A percentile compares a stretch with the other conserved stretches of the same genome.
Evolutionary conservation across 2,329 filamentous ascomycete genomes (phyloP).

Genomic region (Ophiocordyceps camponoti-leonardi): DNA sequence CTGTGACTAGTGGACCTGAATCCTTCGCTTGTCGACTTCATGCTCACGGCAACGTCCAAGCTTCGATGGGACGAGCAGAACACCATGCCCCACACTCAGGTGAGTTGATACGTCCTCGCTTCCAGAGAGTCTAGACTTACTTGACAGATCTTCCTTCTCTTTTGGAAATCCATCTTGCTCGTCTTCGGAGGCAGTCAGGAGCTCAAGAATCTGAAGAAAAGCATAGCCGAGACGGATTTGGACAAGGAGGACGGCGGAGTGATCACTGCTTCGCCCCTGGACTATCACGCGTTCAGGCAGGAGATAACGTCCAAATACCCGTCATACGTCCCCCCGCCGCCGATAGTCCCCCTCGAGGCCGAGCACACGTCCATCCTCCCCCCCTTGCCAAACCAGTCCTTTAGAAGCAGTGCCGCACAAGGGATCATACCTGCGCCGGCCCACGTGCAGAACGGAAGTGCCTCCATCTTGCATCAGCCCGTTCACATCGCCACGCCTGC

Average conservation of each 20-base stretch:
- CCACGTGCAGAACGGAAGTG: conserved; percentile 37
- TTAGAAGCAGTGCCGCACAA: conserved; percentile 39
- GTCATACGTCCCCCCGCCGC: conserved; percentile 78
- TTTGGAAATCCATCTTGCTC: conserved; percentile 84
- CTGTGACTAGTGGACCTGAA: conserved; percentile 32
- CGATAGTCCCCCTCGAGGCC: conserved; percentile 67
- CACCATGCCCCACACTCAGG: conserved; percentile 42
- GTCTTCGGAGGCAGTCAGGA: conserved; percentile 67
- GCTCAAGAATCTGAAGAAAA: conserved; percentile 56
- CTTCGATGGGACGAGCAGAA: conserved; percentile 58
- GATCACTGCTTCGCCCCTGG: conserved; percentile 83
- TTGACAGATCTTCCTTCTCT: conserved; percentile 52
- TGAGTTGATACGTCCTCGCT: conserved; percentile 14
- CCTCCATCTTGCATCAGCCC: conserved; percentile 83
- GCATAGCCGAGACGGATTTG: conserved; percentile 42
- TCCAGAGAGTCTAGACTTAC: background rate
- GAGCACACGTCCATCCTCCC: conserved; percentile 86
- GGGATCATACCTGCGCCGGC: conserved; percentile 42
- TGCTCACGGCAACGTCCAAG: conserved; percentile 52
- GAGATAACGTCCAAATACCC: conserved; percentile 97
- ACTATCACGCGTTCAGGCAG: conserved; percentile 91
- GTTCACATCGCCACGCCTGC: conserved; percentile 98
- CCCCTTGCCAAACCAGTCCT: conserved; percentile 60
- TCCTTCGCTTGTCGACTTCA: conserved; percentile 52
- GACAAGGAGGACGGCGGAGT: conserved; percentile 52